These are phyloP conservation scores for Kazachstania viticola DNA, from an alignment of 805 yeast species.

Conservation along the genomic window DNA sequence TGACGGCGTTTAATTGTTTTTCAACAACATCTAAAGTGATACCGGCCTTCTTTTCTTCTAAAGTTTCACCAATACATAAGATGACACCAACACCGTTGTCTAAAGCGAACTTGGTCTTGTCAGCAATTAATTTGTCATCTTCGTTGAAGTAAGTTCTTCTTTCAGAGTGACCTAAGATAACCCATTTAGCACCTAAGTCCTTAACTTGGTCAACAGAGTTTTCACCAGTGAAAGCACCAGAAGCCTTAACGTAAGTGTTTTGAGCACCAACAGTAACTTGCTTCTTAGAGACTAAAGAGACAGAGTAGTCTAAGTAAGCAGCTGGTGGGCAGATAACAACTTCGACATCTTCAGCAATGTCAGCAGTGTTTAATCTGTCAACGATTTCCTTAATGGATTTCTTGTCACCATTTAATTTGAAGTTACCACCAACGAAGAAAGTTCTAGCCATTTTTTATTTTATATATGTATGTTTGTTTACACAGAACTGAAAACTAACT, in stretches of 20 bases:
- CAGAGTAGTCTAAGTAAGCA: slow-evolving; percentile 75
- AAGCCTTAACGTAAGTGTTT: slow-evolving; percentile 74
- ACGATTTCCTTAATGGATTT: slow-evolving; percentile 75
- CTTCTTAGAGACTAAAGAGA: slow-evolving; percentile 50
- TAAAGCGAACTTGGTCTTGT: slow-evolving; percentile 87
- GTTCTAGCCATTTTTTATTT: slow-evolving; percentile 41
- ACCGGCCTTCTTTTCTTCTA: slow-evolving; percentile 87
- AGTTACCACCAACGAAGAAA: slow-evolving; percentile 98
- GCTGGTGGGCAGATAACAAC: slow-evolving; percentile 96
- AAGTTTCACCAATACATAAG: slow-evolving; percentile 94
- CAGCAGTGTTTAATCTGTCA: slow-evolving; percentile 68
- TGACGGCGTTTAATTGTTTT: slow-evolving; percentile 83
- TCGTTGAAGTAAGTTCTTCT: slow-evolving; percentile 92
- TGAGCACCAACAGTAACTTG: slow-evolving; percentile 82
- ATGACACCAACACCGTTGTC: slow-evolving; percentile 85
- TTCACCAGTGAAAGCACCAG: slow-evolving; percentile 99
- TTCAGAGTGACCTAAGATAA: slow-evolving; percentile 95
- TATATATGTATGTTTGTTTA: too few relatives aligned
- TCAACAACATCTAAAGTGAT: slow-evolving; percentile 76
- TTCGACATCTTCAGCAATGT: slow-evolving; percentile 68
- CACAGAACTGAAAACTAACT: not conserved
- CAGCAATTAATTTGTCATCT: slow-evolving; percentile 82
- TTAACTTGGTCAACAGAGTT: slow-evolving; percentile 76
- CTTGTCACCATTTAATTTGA: slow-evolving; percentile 95
- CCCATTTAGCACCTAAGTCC: slow-evolving; percentile 92